Evolutionary conservation across 1,284 basidiomycete species (phyloP).

Genomic region (Sporisorium iseilematis-ciliati): DNA sequence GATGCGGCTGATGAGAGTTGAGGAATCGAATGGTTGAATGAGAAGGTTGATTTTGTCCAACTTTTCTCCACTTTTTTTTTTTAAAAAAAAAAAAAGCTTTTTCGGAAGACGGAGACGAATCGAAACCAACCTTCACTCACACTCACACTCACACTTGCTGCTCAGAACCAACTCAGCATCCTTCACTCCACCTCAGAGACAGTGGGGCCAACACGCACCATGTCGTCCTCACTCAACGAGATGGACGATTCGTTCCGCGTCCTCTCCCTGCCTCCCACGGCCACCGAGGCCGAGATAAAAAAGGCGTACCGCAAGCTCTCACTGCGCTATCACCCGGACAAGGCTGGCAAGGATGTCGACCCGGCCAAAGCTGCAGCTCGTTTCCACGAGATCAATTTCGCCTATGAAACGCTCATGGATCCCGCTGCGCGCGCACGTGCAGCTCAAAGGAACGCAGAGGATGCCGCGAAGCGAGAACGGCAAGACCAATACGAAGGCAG

Average conservation of each 20-base stretch:
- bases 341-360: slow-evolving; percentile 60
- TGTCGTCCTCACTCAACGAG: slow-evolving; percentile 30
- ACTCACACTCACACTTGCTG: neutral
- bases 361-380: slow-evolving; percentile 75
- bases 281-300: slow-evolving; percentile 84
- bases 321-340: slow-evolving; percentile 63
- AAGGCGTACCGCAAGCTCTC: slow-evolving; percentile 75
- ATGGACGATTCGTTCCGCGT: slow-evolving; percentile 69
- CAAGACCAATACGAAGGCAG: slow-evolving; percentile 83
- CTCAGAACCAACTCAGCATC: slow-evolving; percentile 15
- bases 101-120: slow-evolving; percentile 31
- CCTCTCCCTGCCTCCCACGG: slow-evolving; percentile 77
- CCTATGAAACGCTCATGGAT: slow-evolving; percentile 86
- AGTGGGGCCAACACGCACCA: neutral
- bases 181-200: neutral
- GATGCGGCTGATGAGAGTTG: neutral
- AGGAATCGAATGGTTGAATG: neutral
- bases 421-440: slow-evolving; percentile 84
- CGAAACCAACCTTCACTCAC: neutral
- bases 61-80: slow-evolving; percentile 32
- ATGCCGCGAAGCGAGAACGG: slow-evolving; percentile 79
- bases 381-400: slow-evolving; percentile 87
- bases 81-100: slow-evolving; percentile 11
- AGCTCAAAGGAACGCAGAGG: slow-evolving; percentile 81
- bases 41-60: neutral